A percentile compares a stretch with the other conserved stretches of the same genome.
phyloP scores from a whole-genome alignment of 1,139 yeast species.

The Saccharomyces hybrid region DNA sequence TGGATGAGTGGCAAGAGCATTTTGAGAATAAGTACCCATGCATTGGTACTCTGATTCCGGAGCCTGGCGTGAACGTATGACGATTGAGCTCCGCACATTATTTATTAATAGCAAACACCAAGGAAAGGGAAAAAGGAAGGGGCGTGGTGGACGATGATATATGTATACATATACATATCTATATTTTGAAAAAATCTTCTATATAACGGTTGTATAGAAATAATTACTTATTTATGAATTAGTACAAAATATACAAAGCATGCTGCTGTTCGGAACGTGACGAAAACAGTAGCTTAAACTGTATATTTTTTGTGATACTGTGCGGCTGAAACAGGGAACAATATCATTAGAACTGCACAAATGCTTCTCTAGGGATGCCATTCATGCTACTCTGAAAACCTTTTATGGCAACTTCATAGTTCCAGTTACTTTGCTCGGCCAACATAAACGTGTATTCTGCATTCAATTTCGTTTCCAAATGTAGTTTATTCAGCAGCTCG shows the following conservation, averaged over 20 bases:
- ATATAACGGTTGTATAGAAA: not conserved
- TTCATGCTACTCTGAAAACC: slow-evolving; percentile 60
- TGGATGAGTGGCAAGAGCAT: slow-evolving; percentile 81
- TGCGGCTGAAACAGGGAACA: not conserved
- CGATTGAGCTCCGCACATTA: not conserved
- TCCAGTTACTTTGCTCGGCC: slow-evolving; percentile 85
- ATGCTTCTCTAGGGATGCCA: slow-evolving; percentile 57
- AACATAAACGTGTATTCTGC: slow-evolving; percentile 75
- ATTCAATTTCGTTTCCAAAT: slow-evolving; percentile 67
- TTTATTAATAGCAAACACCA: not conserved
- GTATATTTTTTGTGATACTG: not conserved
- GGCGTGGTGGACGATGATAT: not conserved
- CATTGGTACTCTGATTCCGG: slow-evolving; percentile 50
- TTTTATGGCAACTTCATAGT: slow-evolving; percentile 58
- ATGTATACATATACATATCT: not conserved
- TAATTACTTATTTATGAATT: not conserved
- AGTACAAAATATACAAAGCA: not conserved
- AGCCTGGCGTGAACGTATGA: slow-evolving; percentile 25
- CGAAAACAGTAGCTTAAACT: not conserved
- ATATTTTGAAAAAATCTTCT: not conserved
- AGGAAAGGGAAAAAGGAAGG: not conserved
- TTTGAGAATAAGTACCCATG: slow-evolving; percentile 70
- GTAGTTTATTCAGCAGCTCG: slow-evolving; percentile 55
- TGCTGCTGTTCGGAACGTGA: not conserved
- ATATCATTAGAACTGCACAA: slow-evolving; percentile 13